phyloP scores from a whole-genome alignment of 192 early-diverging fungal genomes.

The Gamsiella multidivaricata region DNA sequence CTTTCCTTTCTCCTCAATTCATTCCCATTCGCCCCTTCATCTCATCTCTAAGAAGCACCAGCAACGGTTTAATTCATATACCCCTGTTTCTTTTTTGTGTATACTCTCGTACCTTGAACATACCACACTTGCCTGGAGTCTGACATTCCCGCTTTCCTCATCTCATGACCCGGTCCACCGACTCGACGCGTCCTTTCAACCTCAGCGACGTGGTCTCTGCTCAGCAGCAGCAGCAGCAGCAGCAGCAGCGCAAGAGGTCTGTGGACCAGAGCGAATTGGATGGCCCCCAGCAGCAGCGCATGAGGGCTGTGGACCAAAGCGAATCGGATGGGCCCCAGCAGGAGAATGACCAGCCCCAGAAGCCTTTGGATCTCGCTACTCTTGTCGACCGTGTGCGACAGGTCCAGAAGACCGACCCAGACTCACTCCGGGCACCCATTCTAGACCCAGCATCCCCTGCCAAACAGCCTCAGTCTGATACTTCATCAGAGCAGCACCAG shows the following conservation, averaged over 20 bases:
- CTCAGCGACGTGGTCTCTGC: conserved; percentile 4
- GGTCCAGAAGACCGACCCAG: conserved; percentile 23
- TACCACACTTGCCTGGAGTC: no score
- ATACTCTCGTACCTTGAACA: no score
- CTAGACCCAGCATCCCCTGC: not conserved
- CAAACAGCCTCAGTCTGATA: not conserved
- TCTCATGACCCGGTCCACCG: conserved; percentile 6
- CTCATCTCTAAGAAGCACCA: no score
- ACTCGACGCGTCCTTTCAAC: conserved; percentile 21
- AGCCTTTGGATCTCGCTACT: conserved; percentile 2
- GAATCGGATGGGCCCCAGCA: not conserved
- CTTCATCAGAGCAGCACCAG: not conserved
- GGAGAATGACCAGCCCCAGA: conserved; percentile 9
- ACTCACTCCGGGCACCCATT: not conserved
- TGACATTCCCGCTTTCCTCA: no score
- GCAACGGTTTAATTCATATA: no score
- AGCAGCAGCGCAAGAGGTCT: conserved; percentile 5
- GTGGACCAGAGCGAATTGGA: no score
- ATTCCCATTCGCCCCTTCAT: no score
- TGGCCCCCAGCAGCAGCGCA: not conserved
- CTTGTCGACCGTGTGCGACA: conserved; percentile 27
- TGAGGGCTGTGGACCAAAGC: not conserved
- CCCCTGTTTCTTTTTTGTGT: no score
- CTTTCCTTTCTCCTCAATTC: no score
- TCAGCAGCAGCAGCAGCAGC: not conserved